Base-by-base conservation (phyloP, 164 flowering plant genomes). In the Tetrastigma voinierianum region DNA sequence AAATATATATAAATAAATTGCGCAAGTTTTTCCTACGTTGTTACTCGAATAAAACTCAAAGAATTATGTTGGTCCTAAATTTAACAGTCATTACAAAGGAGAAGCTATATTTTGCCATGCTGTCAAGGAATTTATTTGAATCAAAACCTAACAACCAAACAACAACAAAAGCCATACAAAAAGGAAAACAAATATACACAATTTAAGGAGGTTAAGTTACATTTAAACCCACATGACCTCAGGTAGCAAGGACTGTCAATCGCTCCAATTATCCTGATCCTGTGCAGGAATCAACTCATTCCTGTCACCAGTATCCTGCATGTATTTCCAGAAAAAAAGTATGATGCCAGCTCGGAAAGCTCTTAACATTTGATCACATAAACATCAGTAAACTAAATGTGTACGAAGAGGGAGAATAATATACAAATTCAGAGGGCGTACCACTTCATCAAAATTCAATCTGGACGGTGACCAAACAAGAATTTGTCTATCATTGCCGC, bases 401-500 rank as follows among this genome's bases (percentile, higher is more conserved):
- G 6, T 32, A 32, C 7, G 9, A n/a, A 24, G 44, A 24, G 12
- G 15, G 62, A 17, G 23, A 15, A 43, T 16, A 19, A 12, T 20
- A 18, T 40, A 1, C 20, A 43, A 60, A 63, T 57, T 51, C 25
- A 62, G 55, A 46, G 66, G 47, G 57, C 56, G 43, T 76, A 89
- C 91, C 91, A 71, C 46, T 67, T 88, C 95, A 45, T 73, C 75
- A 51, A 78, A 67, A 53, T 65, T 61, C n/a, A 55, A 59, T 60
- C 77, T 77, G 49, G 83, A 51, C 17, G 98, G 96, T 51, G 95
- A 92, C 98, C 99, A 96, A 18, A 89, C 87, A 19, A 96, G 96
- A 67, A 96, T 96, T 74, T 90, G 90, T 66, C 93, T 79, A 70
- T 96, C 98, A 78, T 83, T 88, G 47, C 96, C 91, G 51, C 98